Conservation (phyloP, 331 rosid species). For the Spiraea crenata region DNA sequence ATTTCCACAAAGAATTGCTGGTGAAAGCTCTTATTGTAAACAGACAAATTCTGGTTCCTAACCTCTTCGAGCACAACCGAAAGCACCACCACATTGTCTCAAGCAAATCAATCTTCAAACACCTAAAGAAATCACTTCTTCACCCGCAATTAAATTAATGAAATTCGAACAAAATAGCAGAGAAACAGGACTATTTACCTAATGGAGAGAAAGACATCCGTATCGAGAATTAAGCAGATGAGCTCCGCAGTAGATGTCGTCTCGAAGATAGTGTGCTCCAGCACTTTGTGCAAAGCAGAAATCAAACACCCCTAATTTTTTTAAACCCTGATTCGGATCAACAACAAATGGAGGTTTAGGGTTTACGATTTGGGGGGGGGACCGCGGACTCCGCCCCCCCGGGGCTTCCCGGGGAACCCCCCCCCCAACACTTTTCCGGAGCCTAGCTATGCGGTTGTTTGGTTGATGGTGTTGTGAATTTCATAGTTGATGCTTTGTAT, state of each 20-base stretch:
- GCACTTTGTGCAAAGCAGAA: constrained; percentile 45
- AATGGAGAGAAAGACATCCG: constrained; percentile 88
- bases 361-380: constrained; percentile 18
- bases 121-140: background rate
- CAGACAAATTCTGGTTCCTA: constrained; percentile 71
- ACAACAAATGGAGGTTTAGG: constrained; percentile 2
- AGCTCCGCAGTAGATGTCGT: constrained; percentile 87
- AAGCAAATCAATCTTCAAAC: constrained; percentile 83
- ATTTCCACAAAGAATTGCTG: constrained; percentile 55
- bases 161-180: background rate
- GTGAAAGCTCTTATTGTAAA: constrained; percentile 80
- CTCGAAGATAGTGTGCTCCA: constrained; percentile 88
- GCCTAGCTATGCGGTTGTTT: too few species aligned
- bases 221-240: constrained; percentile 65
- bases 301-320: background rate
- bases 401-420: too few species aligned
- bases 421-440: too few species aligned
- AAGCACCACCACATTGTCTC: constrained; percentile 89
- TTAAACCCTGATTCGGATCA: background rate
- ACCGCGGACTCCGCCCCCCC: too few species aligned
- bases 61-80: constrained; percentile 90
- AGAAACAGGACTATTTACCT: constrained; percentile 42
- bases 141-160: background rate
- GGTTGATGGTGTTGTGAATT: too few species aligned
- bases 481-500: too few species aligned